Evolutionary conservation across 1,284 basidiomycete species (phyloP), one percentile per base, ranked within the genome.

Genomic region (Fomitopsis betulina): DNA sequence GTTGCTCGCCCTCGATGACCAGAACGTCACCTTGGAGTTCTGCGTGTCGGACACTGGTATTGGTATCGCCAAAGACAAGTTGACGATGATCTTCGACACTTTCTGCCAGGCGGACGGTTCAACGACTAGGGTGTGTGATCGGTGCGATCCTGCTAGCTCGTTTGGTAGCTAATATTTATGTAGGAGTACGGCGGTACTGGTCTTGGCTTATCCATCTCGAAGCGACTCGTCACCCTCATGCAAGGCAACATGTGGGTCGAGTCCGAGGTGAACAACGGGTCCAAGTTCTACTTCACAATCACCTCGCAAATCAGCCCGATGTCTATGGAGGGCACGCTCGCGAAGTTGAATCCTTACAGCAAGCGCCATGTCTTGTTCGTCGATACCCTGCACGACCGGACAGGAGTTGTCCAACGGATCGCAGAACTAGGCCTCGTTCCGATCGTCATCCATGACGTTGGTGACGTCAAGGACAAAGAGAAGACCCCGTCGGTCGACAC

Each of bases 161-260:
- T 5, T 47, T 55, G 23, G 21, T 6, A 27, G 47, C 32, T 53
- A 50, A 32, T 21, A 7, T 60, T 50, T 55, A 52, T 23, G 57
- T 19, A 92, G 86, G 97, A 98, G 82, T 98, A 98, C 67, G 96
- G 96, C 63, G 96, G 96, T 50, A 99, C 97, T 0, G 97, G 97
- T 71, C 82, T 98, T 1, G 97, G 96, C n/a, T 79, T 99, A 59
- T 94, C 92, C 13, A 95, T 96, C 67, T 96, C 94, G 35, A 94
- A 98, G 68, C 89, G 96, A 0, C 86, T 99, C 21, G 96, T 98
- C 52, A 93, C 90, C 63, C 87, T 99, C 64, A 99, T 99, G 97
- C 87, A 93, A 67, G 97, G 97, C 58, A 94, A 97, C 69, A 93
- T 99, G 79, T 99, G 97, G 97, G 97, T 99, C 50, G 93, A 97